These are phyloP conservation scores for Fusarium sp. DNA, from an alignment of 2,329 filamentous ascomycete species.

Conservation along the genomic window DNA sequence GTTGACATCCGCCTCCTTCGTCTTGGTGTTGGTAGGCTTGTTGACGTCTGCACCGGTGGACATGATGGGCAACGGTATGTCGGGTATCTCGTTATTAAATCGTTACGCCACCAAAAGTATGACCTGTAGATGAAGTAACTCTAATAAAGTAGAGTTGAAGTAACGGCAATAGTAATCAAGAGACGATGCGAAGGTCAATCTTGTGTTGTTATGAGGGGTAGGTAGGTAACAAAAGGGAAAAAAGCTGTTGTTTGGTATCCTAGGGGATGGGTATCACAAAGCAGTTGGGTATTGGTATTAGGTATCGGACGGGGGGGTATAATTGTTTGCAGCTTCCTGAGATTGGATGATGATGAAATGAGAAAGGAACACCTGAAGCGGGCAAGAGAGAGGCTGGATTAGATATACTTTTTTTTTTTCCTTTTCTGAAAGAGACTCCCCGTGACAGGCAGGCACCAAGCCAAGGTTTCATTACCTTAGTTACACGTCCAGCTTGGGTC, in stretches of 20 bases:
- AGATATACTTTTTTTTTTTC: slow-evolving; percentile 46
- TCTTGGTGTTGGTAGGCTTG: slow-evolving; percentile 78
- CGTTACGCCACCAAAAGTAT: slow-evolving; percentile 22
- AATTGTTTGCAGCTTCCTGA: slow-evolving; percentile 25
- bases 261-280: slow-evolving; percentile 53
- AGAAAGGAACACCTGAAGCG: slow-evolving; percentile 2
- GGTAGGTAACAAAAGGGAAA: slow-evolving; percentile 14
- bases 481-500: slow-evolving; percentile 39
- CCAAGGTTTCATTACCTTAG: slow-evolving; percentile 20
- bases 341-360: slow-evolving; percentile 33
- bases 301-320: slow-evolving; percentile 39
- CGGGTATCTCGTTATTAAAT: slow-evolving; percentile 38
- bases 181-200: slow-evolving; percentile 16
- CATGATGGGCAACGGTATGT: slow-evolving; percentile 51
- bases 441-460: slow-evolving; percentile 39
- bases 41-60: slow-evolving; percentile 71
- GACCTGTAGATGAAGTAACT: slow-evolving; percentile 12
- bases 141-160: slow-evolving; percentile 12
- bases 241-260: slow-evolving; percentile 40
- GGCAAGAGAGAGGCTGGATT: slow-evolving; percentile 42
- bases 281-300: slow-evolving; percentile 42
- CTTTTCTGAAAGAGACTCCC: slow-evolving; percentile 5
- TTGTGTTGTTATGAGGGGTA: slow-evolving; percentile 15
- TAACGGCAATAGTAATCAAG: slow-evolving; percentile 12
- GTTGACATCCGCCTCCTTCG: slow-evolving; percentile 90